Conservation (phyloP, 495 filamentous ascomycete species). For the Darksidea phi region DNA sequence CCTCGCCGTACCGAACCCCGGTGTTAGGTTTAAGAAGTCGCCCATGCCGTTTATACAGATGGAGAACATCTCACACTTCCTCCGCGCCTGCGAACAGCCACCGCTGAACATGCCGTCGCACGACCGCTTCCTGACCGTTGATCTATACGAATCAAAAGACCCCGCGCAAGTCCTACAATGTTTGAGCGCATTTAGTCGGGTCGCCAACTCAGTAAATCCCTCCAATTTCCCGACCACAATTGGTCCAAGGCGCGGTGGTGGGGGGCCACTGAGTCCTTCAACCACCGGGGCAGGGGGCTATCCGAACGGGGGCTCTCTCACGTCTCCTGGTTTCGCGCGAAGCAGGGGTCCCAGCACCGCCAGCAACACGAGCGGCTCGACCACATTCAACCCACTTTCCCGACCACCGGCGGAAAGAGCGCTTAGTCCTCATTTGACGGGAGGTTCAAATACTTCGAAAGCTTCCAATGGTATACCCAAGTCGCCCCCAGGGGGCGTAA, state of each 20-base stretch:
- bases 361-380: slow-evolving; percentile 61
- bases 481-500: slow-evolving; percentile 57
- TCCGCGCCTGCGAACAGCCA: slow-evolving; percentile 76
- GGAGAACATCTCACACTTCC: slow-evolving; percentile 98
- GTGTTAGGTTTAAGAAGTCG: slow-evolving; percentile 77
- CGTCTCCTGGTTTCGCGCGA: slow-evolving; percentile 45
- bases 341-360: slow-evolving; percentile 65
- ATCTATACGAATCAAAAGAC: slow-evolving; percentile 94
- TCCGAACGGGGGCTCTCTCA: slow-evolving; percentile 36
- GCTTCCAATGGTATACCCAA: slow-evolving; percentile 39
- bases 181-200: slow-evolving; percentile 83
- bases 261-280: slow-evolving; percentile 63
- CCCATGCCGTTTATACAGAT: slow-evolving; percentile 98
- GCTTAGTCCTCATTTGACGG: slow-evolving; percentile 57
- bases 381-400: slow-evolving; percentile 43
- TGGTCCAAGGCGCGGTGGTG: slow-evolving; percentile 56
- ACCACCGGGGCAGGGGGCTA: slow-evolving; percentile 60
- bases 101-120: slow-evolving; percentile 87
- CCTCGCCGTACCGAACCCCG: slow-evolving; percentile 70
- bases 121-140: slow-evolving; percentile 95
- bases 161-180: slow-evolving; percentile 96
- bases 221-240: slow-evolving; percentile 69
- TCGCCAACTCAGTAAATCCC: slow-evolving; percentile 76
- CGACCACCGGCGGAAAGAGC: slow-evolving; percentile 35
- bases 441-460: slow-evolving; percentile 44